Conservation (phyloP, 805 yeast genomes). For the Starmera quercuum region DNA sequence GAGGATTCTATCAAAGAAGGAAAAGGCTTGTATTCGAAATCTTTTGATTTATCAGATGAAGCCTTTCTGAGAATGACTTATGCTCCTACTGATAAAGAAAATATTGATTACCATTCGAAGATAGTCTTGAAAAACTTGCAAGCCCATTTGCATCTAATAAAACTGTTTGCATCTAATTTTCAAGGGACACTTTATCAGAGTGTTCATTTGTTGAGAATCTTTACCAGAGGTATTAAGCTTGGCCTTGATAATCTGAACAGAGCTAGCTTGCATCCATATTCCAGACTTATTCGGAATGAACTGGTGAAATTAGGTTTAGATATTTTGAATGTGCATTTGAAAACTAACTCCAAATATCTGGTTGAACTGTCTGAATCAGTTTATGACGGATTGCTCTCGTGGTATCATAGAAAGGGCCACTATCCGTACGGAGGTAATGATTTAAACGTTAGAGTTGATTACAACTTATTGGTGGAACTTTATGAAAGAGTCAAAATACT, state of each 20-base stretch:
- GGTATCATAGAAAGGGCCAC: conserved; percentile 60
- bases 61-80: conserved; percentile 79
- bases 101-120: conserved; percentile 43
- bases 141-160: conserved; percentile 64
- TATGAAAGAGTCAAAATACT: conserved; percentile 13
- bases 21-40: conserved; percentile 57
- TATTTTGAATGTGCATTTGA: conserved; percentile 47
- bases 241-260: conserved; percentile 43
- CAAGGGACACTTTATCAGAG: conserved; percentile 73
- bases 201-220: conserved; percentile 58
- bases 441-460: conserved; percentile 63
- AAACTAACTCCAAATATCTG: conserved; percentile 38
- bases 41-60: conserved; percentile 47
- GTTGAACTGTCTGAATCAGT: conserved; percentile 37
- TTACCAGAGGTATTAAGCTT: conserved; percentile 49
- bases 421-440: conserved; percentile 86
- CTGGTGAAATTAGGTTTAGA: conserved; percentile 61
- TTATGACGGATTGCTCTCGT: conserved; percentile 60
- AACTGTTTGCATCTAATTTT: conserved; percentile 66
- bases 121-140: conserved; percentile 41
- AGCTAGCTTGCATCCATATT: conserved; percentile 80
- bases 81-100: conserved; percentile 67
- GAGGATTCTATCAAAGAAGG: conserved; percentile 50
- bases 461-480: conserved; percentile 48
- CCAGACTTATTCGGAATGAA: conserved; percentile 70